phyloP scores from a whole-genome alignment of 2,329 filamentous ascomycete species.

The Neonectria ditissima region DNA sequence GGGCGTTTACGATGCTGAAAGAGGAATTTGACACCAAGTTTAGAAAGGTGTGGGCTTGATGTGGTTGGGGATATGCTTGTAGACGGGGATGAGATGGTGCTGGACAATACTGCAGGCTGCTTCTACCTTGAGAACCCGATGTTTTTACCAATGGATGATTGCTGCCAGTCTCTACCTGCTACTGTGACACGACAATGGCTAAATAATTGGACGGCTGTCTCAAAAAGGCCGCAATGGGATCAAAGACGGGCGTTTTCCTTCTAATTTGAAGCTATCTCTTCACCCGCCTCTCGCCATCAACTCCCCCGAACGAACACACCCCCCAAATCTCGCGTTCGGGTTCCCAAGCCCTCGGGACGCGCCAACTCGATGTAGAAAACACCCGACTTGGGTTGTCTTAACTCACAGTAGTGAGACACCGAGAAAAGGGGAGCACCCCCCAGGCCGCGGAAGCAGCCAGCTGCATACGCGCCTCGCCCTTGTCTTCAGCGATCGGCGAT shows the following conservation, averaged over 20 bases:
- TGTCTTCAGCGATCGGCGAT: background rate
- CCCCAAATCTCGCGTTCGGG: background rate
- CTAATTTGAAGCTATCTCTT: background rate
- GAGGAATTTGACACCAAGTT: slow-evolving; percentile 74
- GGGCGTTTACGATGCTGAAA: slow-evolving; percentile 68
- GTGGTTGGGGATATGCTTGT: background rate
- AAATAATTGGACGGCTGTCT: background rate
- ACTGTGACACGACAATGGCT: background rate
- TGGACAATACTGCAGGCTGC: background rate
- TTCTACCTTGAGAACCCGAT: background rate
- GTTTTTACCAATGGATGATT: background rate
- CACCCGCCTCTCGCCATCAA: background rate
- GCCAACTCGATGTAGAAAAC: slow-evolving; percentile 3
- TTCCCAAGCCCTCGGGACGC: slow-evolving; percentile 9
- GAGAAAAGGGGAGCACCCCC: background rate
- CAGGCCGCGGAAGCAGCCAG: background rate
- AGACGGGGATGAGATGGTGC: background rate
- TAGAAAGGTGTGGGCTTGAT: slow-evolving; percentile 67
- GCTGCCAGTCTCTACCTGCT: background rate
- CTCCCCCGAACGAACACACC: no score
- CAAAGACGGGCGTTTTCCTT: background rate
- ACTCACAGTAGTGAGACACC: background rate
- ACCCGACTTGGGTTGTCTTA: background rate
- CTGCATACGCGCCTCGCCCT: background rate
- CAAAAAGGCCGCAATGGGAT: background rate